These are phyloP conservation scores for Stereocaulon alpinum DNA, from an alignment of 495 filamentous ascomycete species.

Conservation along the genomic window DNA sequence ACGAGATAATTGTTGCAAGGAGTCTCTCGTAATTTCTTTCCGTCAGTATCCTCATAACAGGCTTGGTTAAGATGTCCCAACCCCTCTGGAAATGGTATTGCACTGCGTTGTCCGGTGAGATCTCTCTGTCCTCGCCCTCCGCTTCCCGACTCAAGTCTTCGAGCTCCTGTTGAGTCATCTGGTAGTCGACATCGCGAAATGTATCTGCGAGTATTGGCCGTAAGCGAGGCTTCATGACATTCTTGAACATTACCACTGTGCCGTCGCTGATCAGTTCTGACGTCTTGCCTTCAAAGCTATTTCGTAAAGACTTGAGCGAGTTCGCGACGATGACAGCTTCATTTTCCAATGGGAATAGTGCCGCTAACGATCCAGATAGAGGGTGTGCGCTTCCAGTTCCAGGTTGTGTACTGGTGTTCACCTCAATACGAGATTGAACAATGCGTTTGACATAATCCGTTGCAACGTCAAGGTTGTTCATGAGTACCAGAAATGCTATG, in stretches of 20 bases:
- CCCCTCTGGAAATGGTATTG: slow-evolving; percentile 63
- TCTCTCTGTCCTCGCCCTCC: slow-evolving; percentile 22
- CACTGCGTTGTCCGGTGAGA: slow-evolving; percentile 44
- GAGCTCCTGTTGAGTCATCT: slow-evolving; percentile 39
- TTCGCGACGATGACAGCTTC: slow-evolving; percentile 58
- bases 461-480: slow-evolving; percentile 88
- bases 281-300: slow-evolving; percentile 63
- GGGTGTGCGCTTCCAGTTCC: slow-evolving; percentile 20
- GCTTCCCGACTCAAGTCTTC: slow-evolving; percentile 25
- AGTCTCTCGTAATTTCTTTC: slow-evolving; percentile 57
- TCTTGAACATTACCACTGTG: slow-evolving; percentile 72
- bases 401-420: slow-evolving; percentile 14
- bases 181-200: slow-evolving; percentile 87
- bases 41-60: slow-evolving; percentile 78
- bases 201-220: slow-evolving; percentile 77
- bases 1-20: slow-evolving; percentile 57
- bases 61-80: slow-evolving; percentile 77
- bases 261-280: slow-evolving; percentile 75
- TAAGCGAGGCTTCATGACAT: slow-evolving; percentile 76
- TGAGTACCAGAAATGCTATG: slow-evolving; percentile 76
- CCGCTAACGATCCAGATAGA: slow-evolving; percentile 35
- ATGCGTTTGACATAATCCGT: slow-evolving; percentile 86
- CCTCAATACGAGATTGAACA: slow-evolving; percentile 52
- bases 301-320: slow-evolving; percentile 56
- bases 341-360: slow-evolving; percentile 67